phyloP scores from a whole-genome alignment of 306 rosid genomes.

The Dalbergia oliveri region DNA sequence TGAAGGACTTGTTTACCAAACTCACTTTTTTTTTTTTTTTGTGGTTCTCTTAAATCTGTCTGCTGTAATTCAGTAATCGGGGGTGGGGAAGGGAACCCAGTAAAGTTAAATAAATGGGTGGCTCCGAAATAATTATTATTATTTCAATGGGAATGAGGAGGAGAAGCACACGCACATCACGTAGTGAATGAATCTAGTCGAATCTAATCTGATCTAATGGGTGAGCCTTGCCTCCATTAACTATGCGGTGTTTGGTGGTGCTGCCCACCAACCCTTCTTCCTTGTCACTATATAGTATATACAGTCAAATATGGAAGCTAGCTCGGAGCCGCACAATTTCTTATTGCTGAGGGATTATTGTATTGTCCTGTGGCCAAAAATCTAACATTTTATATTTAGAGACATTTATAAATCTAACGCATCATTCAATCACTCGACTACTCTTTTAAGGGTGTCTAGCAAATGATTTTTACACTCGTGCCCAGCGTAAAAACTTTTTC shows the following conservation, averaged over 20 bases:
- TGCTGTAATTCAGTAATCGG: background rate
- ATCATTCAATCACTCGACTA: no score
- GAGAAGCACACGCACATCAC: background rate
- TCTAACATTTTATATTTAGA: no score
- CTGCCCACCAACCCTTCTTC: conserved; percentile 62
- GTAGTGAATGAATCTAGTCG: background rate
- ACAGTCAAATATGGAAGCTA: conserved; percentile 45
- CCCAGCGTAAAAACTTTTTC: no score
- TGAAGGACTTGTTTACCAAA: no score
- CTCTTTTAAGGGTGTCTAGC: no score
- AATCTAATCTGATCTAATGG: background rate
- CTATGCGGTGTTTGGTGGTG: conserved; percentile 47
- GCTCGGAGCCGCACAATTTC: no score
- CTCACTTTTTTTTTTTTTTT: no score
- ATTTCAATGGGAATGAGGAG: background rate
- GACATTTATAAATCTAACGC: no score
- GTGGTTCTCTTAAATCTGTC: background rate
- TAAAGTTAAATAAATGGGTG: background rate
- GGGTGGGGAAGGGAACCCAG: background rate
- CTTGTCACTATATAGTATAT: conserved; percentile 15
- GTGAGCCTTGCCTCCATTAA: conserved; percentile 33
- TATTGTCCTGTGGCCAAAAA: no score
- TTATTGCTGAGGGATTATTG: no score
- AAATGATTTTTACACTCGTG: no score
- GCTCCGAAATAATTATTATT: background rate